Percentiles rank a stretch among this genome's conserved stretches.
Evolutionary conservation across 2,329 filamentous ascomycete species (phyloP).

Genomic region (Xylariaceae sp.): DNA sequence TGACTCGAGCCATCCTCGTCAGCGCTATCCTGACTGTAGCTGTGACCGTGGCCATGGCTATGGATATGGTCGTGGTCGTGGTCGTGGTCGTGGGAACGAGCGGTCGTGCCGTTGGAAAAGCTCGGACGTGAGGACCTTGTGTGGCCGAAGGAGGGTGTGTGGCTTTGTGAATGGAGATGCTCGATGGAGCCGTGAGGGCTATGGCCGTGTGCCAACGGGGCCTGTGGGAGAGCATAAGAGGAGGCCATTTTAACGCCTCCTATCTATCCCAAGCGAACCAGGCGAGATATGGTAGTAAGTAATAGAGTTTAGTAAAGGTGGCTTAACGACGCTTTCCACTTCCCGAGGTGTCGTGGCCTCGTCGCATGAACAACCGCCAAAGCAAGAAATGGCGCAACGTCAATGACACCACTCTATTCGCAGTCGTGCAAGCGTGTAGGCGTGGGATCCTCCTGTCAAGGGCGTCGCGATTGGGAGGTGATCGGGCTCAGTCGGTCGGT

Average conservation of each 20-base stretch:
- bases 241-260: conserved; percentile 41
- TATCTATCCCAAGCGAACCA: too few relatives aligned
- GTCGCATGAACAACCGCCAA: too few relatives aligned
- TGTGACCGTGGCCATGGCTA: conserved; percentile 25
- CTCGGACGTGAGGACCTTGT: conserved; percentile 33
- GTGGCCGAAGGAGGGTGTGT: conserved; percentile 41
- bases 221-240: conserved; percentile 53
- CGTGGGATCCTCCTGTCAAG: too few relatives aligned
- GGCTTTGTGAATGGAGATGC: conserved; percentile 35
- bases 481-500: too few relatives aligned
- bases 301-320: too few relatives aligned
- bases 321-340: too few relatives aligned
- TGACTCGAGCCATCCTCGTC: conserved; percentile 27
- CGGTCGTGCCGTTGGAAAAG: conserved; percentile 22
- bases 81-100: conserved; percentile 31
- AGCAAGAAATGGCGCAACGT: too few relatives aligned
- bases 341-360: too few relatives aligned
- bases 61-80: conserved; percentile 34
- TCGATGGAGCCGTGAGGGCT: conserved; percentile 31
- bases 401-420: too few relatives aligned
- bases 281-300: too few relatives aligned
- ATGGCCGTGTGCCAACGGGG: conserved; percentile 45
- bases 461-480: too few relatives aligned
- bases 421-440: too few relatives aligned
- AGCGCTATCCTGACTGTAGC: conserved; percentile 7